A percentile compares a stretch with the other conserved stretches of the same genome.
Conservation (phyloP, 2,329 filamentous ascomycete species). For the Colletotrichum sp. region DNA sequence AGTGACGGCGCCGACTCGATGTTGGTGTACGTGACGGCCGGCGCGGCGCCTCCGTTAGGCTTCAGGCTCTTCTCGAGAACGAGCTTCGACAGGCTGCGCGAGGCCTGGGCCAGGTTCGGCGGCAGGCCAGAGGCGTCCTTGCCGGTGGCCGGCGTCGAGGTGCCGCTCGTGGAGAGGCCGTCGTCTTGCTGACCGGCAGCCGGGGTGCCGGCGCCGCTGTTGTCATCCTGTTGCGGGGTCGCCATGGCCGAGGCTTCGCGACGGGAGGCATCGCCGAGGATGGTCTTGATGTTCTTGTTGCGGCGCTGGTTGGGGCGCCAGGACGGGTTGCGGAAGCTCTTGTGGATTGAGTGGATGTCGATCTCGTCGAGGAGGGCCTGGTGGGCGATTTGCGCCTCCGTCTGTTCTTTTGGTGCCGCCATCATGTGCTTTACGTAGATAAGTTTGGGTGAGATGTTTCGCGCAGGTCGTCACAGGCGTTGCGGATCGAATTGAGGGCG, state of each 20-base stretch:
- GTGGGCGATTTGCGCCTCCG: conserved; percentile 79
- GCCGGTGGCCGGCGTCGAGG: conserved; percentile 58
- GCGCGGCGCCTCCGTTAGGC: conserved; percentile 54
- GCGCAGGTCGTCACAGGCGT: background rate
- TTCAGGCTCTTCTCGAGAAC: conserved; percentile 83
- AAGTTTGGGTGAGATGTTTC: background rate
- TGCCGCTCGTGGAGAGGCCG: conserved; percentile 61
- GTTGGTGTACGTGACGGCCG: conserved; percentile 89
- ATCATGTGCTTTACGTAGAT: conserved; percentile 54
- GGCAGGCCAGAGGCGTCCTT: conserved; percentile 43
- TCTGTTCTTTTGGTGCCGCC: conserved; percentile 72
- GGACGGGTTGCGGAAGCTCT: conserved; percentile 86
- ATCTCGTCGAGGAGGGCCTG: conserved; percentile 87
- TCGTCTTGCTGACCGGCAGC: conserved; percentile 42
- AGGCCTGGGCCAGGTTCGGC: conserved; percentile 86
- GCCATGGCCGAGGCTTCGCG: conserved; percentile 82
- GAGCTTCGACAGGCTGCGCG: conserved; percentile 83
- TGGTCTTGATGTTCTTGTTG: conserved; percentile 99
- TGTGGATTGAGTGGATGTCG: conserved; percentile 85
- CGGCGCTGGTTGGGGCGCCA: conserved; percentile 95
- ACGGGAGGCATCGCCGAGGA: conserved; percentile 85
- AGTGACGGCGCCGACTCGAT: conserved; percentile 93
- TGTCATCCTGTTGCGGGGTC: conserved; percentile 73
- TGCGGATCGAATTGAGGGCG: background rate
- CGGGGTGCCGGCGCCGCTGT: conserved; percentile 76